Percentiles rank a stretch among this genome's conserved stretches.
phyloP scores from a whole-genome alignment of 2,329 filamentous ascomycete species.

The Nemania serpens region DNA sequence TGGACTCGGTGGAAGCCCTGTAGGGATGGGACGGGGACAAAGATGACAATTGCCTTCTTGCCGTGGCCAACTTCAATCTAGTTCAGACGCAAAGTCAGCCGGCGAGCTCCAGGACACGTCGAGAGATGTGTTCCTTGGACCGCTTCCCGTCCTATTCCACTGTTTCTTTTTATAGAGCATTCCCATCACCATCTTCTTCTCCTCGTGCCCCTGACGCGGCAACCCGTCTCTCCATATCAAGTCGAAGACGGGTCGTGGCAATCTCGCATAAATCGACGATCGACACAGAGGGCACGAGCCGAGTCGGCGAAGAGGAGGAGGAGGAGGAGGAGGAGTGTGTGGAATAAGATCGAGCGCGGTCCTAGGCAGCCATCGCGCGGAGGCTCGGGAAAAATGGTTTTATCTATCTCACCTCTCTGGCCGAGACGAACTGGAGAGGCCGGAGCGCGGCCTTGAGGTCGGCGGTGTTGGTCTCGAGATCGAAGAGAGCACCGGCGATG shows the following conservation, averaged over 20 bases:
- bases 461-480: constrained; percentile 98
- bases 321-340: constrained; percentile 11
- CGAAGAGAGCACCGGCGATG: constrained; percentile 96
- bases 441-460: constrained; percentile 96
- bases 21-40: constrained; percentile 99
- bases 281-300: constrained; percentile 18
- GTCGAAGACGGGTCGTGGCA: constrained; percentile 31
- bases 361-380: constrained; percentile 27
- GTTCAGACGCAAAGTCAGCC: constrained; percentile 71
- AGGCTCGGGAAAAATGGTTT: constrained; percentile 30
- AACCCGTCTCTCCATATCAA: constrained; percentile 26
- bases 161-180: constrained; percentile 36
- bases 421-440: constrained; percentile 98
- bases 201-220: constrained; percentile 30
- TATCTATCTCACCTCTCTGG: constrained; percentile 87
- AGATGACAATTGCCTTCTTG: constrained; percentile 99
- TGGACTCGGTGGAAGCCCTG: constrained; percentile 99
- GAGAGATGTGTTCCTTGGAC: constrained; percentile 63
- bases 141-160: constrained; percentile 76
- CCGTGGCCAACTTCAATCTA: constrained; percentile 99
- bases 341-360: constrained; percentile 39
- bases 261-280: constrained; percentile 30
- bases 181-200: constrained; percentile 24
- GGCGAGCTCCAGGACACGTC: constrained; percentile 71
- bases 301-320: constrained; percentile 1